These are phyloP conservation scores for Simplicillium aogashimaense DNA, from an alignment of 2,329 filamentous ascomycete species.

Conservation along the genomic window DNA sequence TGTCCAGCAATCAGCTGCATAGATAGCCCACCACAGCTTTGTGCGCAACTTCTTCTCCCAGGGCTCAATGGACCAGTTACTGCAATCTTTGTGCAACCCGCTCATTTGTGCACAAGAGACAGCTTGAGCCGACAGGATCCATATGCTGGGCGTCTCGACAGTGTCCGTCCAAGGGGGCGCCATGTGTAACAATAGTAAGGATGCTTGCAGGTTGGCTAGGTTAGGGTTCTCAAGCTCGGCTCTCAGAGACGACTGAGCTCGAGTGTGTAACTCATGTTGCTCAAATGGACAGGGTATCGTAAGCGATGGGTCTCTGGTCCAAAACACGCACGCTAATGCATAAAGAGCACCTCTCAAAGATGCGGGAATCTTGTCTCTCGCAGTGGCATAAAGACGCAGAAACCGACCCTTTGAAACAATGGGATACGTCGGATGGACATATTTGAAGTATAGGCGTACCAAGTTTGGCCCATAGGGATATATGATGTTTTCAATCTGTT, in stretches of 20 bases:
- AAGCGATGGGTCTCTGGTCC: constrained; percentile 23
- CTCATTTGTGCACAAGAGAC: constrained; percentile 34
- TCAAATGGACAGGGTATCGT: constrained; percentile 21
- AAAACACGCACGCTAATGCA: constrained; percentile 31
- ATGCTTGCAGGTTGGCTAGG: constrained; percentile 35
- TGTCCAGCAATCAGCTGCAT: constrained; percentile 32
- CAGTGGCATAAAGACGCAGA: constrained; percentile 23
- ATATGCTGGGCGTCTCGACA: constrained; percentile 34
- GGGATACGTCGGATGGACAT: constrained; percentile 33
- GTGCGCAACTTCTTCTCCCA: constrained; percentile 32
- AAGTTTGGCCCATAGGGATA: constrained; percentile 28
- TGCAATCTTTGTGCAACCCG: constrained; percentile 32
- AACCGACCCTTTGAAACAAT: constrained; percentile 34
- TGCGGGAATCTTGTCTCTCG: constrained; percentile 28
- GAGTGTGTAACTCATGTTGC: constrained; percentile 29
- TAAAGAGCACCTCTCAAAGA: constrained; percentile 35
- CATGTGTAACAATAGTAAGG: constrained; percentile 32
- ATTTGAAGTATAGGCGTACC: constrained; percentile 32
- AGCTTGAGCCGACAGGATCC: constrained; percentile 31
- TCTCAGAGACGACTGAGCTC: constrained; percentile 30
- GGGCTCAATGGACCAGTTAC: constrained; percentile 27
- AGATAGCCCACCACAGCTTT: constrained; percentile 36
- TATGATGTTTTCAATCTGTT: constrained; percentile 30
- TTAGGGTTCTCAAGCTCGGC: constrained; percentile 36
- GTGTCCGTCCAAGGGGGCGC: constrained; percentile 32